Percentiles rank a stretch among this genome's conserved stretches.
phyloP scores from a whole-genome alignment of 78 protist genomes.

The Dictyostelium capitatum region DNA sequence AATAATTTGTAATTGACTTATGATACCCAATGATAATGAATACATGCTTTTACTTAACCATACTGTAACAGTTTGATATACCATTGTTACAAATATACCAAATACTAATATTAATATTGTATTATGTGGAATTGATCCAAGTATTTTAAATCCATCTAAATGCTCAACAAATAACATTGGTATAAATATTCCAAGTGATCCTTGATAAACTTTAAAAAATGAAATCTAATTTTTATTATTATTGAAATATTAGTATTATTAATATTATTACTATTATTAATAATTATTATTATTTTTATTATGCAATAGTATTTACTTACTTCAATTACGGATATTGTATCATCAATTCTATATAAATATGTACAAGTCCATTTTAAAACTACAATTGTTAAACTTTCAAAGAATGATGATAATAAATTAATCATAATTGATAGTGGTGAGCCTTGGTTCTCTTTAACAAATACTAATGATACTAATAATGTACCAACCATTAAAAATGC shows the following conservation, averaged over 20 bases:
- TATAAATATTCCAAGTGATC: conserved; percentile 33
- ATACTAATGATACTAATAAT: conserved; percentile 31
- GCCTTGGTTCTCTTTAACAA: not conserved
- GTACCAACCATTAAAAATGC: conserved; percentile 49
- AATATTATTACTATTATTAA: too few relatives aligned
- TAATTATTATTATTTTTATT: too few relatives aligned
- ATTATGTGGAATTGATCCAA: not conserved
- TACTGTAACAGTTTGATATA: conserved; percentile 41
- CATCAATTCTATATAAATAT: conserved; percentile 41
- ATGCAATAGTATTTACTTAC: not conserved
- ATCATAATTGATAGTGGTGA: conserved; percentile 36
- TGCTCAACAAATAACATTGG: conserved; percentile 39
- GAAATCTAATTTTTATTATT: too few relatives aligned
- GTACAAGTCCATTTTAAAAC: conserved; percentile 65
- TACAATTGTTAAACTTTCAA: conserved; percentile 50
- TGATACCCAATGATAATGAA: conserved; percentile 46
- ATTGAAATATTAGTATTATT: not conserved
- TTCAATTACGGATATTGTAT: conserved; percentile 48
- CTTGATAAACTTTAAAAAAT: conserved; percentile 44
- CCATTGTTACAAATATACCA: conserved; percentile 66
- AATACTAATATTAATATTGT: conserved; percentile 12
- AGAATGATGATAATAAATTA: conserved; percentile 45
- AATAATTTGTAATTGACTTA: conserved; percentile 50
- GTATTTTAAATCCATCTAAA: conserved; percentile 20
- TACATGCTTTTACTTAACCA: conserved; percentile 58